Conservation (phyloP, 306 rosid genomes). For the Cucurbita argyrosperma region DNA sequence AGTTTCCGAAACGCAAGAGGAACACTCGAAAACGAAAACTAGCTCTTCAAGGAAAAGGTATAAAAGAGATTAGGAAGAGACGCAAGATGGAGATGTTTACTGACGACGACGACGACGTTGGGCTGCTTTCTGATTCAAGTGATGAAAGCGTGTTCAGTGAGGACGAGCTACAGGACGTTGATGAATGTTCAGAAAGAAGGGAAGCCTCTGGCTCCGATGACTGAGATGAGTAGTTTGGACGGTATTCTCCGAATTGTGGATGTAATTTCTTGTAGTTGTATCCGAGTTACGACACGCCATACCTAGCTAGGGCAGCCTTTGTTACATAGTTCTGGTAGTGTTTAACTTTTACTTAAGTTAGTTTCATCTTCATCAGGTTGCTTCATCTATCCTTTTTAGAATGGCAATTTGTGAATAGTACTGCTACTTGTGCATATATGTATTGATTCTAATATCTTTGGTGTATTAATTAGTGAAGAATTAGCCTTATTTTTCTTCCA, state of each 20-base stretch:
- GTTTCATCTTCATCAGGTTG: neutral
- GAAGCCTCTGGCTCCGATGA: constrained; percentile 66
- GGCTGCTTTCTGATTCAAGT: constrained; percentile 56
- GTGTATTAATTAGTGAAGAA: neutral
- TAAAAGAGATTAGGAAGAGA: constrained; percentile 62
- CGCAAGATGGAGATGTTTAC: constrained; percentile 36
- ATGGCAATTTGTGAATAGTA: neutral
- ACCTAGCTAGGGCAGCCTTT: neutral
- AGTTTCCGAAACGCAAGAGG: constrained; percentile 89
- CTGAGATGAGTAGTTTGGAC: constrained; percentile 52
- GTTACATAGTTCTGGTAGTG: neutral
- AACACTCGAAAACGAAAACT: constrained; percentile 85
- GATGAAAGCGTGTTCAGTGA: constrained; percentile 72
- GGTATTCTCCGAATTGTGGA: constrained; percentile 10
- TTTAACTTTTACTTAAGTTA: neutral
- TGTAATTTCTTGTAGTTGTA: neutral
- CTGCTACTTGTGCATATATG: neutral
- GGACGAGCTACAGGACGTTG: constrained; percentile 53
- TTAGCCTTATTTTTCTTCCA: neutral
- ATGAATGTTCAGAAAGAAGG: constrained; percentile 38
- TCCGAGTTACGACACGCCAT: neutral
- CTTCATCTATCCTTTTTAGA: neutral
- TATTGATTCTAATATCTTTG: neutral
- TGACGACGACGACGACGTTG: constrained; percentile 62
- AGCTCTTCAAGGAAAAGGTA: constrained; percentile 82